These are phyloP conservation scores for Apostasia ramifera DNA, from an alignment of 106 monocot species.

Conservation along the genomic window DNA sequence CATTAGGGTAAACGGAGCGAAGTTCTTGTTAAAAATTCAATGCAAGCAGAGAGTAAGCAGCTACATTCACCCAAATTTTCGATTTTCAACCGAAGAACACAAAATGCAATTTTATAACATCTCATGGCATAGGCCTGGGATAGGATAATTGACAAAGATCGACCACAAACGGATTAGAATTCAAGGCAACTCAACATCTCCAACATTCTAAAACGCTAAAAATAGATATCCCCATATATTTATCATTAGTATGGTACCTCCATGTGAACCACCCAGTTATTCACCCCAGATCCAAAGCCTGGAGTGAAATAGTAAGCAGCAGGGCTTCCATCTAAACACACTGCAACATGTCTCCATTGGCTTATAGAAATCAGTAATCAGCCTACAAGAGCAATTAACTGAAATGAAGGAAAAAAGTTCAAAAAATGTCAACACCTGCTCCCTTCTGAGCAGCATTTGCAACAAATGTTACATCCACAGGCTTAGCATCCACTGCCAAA, in stretches of 20 bases:
- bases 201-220: too few relatives aligned
- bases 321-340: slow-evolving; percentile 28
- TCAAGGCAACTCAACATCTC: too few relatives aligned
- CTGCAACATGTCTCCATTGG: slow-evolving; percentile 6
- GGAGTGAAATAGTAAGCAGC: slow-evolving; percentile 26
- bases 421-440: slow-evolving; percentile 10
- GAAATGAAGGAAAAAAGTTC: background rate
- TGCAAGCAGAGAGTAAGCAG: too few relatives aligned
- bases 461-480: slow-evolving; percentile 15
- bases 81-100: too few relatives aligned
- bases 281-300: slow-evolving; percentile 22
- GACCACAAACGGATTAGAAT: too few relatives aligned
- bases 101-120: too few relatives aligned
- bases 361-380: background rate
- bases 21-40: too few relatives aligned
- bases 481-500: slow-evolving; percentile 1
- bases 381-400: background rate
- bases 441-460: slow-evolving; percentile 23
- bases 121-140: too few relatives aligned
- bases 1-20: too few relatives aligned
- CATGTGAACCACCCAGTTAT: slow-evolving; percentile 33
- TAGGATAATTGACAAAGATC: too few relatives aligned
- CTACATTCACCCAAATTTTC: too few relatives aligned
- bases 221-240: too few relatives aligned
- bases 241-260: slow-evolving; percentile 9